Conservation (phyloP, 1,284 basidiomycete species). For the Puccinia horiana region DNA sequence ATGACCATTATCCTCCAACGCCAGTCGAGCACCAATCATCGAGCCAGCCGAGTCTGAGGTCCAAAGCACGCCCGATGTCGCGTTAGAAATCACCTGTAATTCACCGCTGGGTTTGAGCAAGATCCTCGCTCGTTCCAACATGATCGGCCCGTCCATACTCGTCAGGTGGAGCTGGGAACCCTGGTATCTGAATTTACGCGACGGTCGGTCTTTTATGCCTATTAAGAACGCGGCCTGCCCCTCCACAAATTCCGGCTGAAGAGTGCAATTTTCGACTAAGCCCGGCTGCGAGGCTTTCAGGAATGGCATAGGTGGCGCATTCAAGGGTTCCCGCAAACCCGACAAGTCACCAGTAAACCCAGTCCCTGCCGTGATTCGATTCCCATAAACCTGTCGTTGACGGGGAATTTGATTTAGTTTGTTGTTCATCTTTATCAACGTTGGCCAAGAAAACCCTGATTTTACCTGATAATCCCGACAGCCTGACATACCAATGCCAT, state of each 20-base stretch:
- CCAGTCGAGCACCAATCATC: conserved; percentile 21
- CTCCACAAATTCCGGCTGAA: conserved; percentile 37
- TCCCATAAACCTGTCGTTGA: conserved; percentile 25
- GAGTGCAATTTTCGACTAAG: conserved; percentile 23
- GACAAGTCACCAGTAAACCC: conserved; percentile 39
- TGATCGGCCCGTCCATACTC: conserved; percentile 10
- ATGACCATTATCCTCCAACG: conserved; percentile 28
- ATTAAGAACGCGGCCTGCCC: conserved; percentile 43
- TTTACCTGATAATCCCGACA: conserved; percentile 29
- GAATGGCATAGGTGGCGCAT: conserved; percentile 47
- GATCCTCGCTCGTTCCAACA: conserved; percentile 29
- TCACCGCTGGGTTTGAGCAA: conserved; percentile 11
- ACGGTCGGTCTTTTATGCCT: conserved; percentile 36
- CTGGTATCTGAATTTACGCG: conserved; percentile 37
- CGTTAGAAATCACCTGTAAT: conserved; percentile 30
- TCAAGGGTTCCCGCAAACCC: conserved; percentile 35
- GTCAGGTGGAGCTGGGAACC: conserved; percentile 18
- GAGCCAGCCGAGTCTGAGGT: conserved; percentile 33
- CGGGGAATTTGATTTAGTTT: background rate
- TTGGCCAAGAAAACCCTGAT: conserved; percentile 4
- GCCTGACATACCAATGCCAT: conserved; percentile 47
- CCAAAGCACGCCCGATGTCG: conserved; percentile 28
- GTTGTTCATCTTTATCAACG: background rate
- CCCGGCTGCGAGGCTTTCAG: conserved; percentile 35
- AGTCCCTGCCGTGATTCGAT: conserved; percentile 29